Base-by-base conservation (phyloP, 2,329 filamentous ascomycete species). In the Arthrobotrys sphaeroides region DNA sequence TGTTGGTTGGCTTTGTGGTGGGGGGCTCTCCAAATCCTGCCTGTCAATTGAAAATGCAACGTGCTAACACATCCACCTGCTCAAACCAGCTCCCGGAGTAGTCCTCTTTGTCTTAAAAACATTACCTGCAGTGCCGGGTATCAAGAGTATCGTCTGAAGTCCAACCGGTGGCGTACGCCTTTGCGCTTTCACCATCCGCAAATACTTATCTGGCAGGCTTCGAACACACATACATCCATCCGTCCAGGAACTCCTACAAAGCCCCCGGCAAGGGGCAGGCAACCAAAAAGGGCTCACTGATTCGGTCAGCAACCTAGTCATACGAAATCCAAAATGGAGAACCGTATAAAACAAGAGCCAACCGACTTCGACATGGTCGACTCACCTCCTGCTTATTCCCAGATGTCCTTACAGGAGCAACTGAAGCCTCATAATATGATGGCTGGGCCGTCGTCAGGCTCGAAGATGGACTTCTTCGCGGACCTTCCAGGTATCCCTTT, bases 21-120 rank as follows among this genome's bases (percentile, higher is more conserved):
- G 28, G 60, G 43, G n/a, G 13, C 40, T 42, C 40, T 33, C 62
- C 62, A 57, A 55, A 66, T 66, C 62, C 28, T 60, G 53, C 13
- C 53, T 31, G 26, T 43, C 31, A 33, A 16, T 22, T 22, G 16
- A 69, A 75, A 75, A 75, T 75, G 36, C 72, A 75, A 75, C 72
- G 62, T 28, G 31, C 69, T 73, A 67, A 73, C 61, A 55, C 53
- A 59, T n/a, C n/a, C 51, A 33, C 26, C 18, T 43, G 26, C 43
- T 36, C 55, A 40, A 26, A 26, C 26, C 36, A 60, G 55, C 36
- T 43, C 38, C 22, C 5, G 13, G 45, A 24, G n/a, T 33, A n/a
- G 1, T 22, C 28, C 36, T 40, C 36, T 43, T 43, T 20, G 38
- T 20, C 16, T 42, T 51, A n/a, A 22, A n/a, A 9, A 55, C 51